Percentiles rank a stretch among this genome's conserved stretches.
phyloP scores from a whole-genome alignment of 2,329 filamentous ascomycete species.

The Phyllosticta citriasiana region DNA sequence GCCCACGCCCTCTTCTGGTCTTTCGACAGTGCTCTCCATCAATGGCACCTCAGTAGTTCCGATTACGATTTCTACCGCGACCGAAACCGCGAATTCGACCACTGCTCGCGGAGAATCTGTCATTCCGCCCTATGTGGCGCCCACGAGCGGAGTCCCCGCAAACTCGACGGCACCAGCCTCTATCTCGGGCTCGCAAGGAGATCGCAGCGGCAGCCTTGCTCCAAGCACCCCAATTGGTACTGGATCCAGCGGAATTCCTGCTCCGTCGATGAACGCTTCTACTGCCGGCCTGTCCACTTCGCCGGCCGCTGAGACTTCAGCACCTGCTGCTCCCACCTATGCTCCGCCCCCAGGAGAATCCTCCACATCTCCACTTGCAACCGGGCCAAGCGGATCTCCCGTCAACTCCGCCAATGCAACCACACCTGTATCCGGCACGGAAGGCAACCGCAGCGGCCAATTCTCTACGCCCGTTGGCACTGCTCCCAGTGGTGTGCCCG shows the following conservation, averaged over 20 bases:
- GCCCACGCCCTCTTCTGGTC: not conserved
- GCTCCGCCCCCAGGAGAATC: not conserved
- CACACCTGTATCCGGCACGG: slow-evolving; percentile 1
- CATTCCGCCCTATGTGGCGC: not conserved
- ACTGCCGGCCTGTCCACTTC: not conserved
- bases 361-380: not conserved
- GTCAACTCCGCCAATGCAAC: slow-evolving; percentile 13
- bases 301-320: not conserved
- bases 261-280: not conserved
- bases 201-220: slow-evolving; percentile 1
- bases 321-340: not conserved
- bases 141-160: not conserved
- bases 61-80: not conserved
- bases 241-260: not conserved
- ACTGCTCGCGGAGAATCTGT: not conserved
- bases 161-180: slow-evolving; percentile 2
- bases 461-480: not conserved
- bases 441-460: not conserved
- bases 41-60: not conserved
- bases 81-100: not conserved
- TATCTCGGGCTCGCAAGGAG: not conserved
- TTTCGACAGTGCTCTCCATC: not conserved
- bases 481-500: not conserved
- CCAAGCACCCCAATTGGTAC: not conserved
- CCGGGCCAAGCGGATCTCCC: slow-evolving; percentile 1